Evolutionary conservation across 805 yeast genomes (phyloP), one percentile per base, ranked within the genome.

Genomic region (Candida koratica): DNA sequence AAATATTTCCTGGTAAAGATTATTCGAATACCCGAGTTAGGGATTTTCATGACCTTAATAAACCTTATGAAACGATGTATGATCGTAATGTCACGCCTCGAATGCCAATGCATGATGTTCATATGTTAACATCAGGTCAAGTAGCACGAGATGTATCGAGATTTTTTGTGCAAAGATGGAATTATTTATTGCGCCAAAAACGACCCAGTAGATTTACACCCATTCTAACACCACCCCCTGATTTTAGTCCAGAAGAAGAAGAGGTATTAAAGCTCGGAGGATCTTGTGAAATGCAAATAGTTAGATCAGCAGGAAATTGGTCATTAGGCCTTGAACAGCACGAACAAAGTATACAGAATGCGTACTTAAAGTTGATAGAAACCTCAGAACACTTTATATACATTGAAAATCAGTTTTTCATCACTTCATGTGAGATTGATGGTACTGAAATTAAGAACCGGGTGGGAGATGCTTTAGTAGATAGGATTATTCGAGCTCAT

Each of bases 61-160:
- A 79, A 47, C 97, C 98, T 2, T 87, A 81, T 51, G 94, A 86
- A 34, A 85, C 86, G 15, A 83, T 90, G 93, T 87, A 87, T 53
- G 95, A 93, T 57, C 73, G 99, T 42, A 67, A 73, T 11, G 58
- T 58, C 13, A 72, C 76, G 14, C 97, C 98, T 2, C 75, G 99
- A 49, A 93, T 93, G 99, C 98, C 98, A 7, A 93, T 98, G 99
- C 99, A 93, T 59, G 99, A 93, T 70, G 86, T 93, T 25, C 97
- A 93, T 48, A 93, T 89, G 95, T 79, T 88, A 63, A 79, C 94
- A 1, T 77, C 89, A 2, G 99, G 99, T 10, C 94, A 89, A 51
- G 79, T 89, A 3, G 98, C 97, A 0, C 73, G 97, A 41, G 99
- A 93, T 57, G 60, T 90, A 35, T 75, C 95, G 0, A 75, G 98